Percentiles rank a stretch among this genome's conserved stretches.
Conservation (phyloP, 768 basidiomycete species). For the Strobilomyces confusus region DNA sequence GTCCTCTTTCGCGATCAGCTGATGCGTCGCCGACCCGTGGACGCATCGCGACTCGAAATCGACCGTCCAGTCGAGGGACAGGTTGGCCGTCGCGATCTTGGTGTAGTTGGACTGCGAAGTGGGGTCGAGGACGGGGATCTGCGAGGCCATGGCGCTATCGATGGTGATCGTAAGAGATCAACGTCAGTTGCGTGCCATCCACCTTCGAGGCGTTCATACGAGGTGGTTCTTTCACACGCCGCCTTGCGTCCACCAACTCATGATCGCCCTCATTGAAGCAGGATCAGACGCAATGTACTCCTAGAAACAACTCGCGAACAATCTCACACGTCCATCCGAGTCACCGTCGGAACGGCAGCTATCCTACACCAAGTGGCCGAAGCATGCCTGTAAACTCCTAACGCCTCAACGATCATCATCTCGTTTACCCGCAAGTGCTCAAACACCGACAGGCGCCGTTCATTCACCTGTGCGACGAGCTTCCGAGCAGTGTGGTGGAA, state of each 20-base stretch:
- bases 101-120: slow-evolving; percentile 59
- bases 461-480: slow-evolving; percentile 45
- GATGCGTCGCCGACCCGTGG: slow-evolving; percentile 45
- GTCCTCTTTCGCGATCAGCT: slow-evolving; percentile 35
- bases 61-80: slow-evolving; percentile 54
- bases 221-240: no score
- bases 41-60: slow-evolving; percentile 48
- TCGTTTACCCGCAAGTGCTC: no score
- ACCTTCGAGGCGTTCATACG: no score
- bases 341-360: no score
- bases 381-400: no score
- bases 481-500: slow-evolving; percentile 52
- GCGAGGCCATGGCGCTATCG: not conserved
- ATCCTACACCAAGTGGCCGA: no score
- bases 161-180: not conserved
- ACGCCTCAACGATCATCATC: no score
- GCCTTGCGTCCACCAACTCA: no score
- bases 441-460: not conserved
- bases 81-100: slow-evolving; percentile 43
- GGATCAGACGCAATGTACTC: no score
- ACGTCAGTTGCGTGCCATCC: not conserved
- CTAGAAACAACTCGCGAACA: no score
- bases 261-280: no score
- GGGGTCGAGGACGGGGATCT: not conserved
- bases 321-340: no score